Conservation (phyloP, 805 yeast genomes). For the Barnettozyma pratensis region DNA sequence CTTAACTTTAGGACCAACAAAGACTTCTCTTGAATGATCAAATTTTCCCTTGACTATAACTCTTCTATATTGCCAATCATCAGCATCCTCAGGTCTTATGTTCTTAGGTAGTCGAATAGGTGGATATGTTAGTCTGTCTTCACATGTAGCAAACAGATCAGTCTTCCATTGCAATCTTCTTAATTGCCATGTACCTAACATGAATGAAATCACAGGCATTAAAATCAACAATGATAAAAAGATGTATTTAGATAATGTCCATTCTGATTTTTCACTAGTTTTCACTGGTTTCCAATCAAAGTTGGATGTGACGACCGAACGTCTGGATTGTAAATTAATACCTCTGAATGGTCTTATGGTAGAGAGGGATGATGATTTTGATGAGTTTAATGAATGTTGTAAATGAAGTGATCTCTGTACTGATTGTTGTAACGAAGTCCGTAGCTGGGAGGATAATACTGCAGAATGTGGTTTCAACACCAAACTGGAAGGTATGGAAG, state of each 20-base stretch:
- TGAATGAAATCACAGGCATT: slow-evolving; percentile 85
- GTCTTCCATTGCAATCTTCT: slow-evolving; percentile 84
- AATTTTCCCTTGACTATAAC: slow-evolving; percentile 75
- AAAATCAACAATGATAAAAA: slow-evolving; percentile 41
- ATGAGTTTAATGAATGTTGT: not conserved
- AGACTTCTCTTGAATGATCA: slow-evolving; percentile 80
- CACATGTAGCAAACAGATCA: slow-evolving; percentile 73
- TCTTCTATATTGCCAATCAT: slow-evolving; percentile 76
- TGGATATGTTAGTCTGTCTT: slow-evolving; percentile 69
- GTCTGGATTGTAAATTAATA: not conserved
- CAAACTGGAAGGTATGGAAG: too few relatives aligned
- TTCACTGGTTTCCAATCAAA: slow-evolving; percentile 83
- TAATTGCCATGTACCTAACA: slow-evolving; percentile 91
- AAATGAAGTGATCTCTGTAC: not conserved
- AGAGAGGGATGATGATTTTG: not conserved
- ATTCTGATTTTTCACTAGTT: slow-evolving; percentile 33
- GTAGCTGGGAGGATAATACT: not conserved
- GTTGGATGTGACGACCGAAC: slow-evolving; percentile 54
- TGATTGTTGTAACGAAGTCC: not conserved
- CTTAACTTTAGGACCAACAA: slow-evolving; percentile 82
- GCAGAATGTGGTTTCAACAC: not conserved
- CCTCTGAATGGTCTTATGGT: not conserved
- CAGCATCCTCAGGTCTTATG: slow-evolving; percentile 58
- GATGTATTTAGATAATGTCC: slow-evolving; percentile 26
- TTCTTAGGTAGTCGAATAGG: slow-evolving; percentile 68